phyloP scores from a whole-genome alignment of 306 rosid genomes.

The Arachis hypogaea region DNA sequence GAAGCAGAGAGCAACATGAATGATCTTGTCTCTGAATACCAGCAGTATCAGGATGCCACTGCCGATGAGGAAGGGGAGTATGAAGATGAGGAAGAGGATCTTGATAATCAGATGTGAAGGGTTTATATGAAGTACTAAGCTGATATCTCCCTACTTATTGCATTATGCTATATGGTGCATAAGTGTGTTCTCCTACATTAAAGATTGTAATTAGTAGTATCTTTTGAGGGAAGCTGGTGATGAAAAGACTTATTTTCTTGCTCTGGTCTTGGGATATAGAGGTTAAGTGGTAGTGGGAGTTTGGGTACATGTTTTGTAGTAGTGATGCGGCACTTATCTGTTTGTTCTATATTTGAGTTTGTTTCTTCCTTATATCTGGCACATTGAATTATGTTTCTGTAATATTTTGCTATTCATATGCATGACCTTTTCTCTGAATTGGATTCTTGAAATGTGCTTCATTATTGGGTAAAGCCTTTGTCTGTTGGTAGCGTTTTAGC shows the following conservation, averaged over 20 bases:
- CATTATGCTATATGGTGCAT: conserved; percentile 42
- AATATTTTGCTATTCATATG: conserved; percentile 37
- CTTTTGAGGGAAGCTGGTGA: conserved; percentile 39
- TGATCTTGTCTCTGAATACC: conserved; percentile 64
- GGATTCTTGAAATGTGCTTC: conserved; percentile 6
- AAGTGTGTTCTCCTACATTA: conserved; percentile 40
- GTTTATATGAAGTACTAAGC: conserved; percentile 15
- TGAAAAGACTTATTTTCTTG: conserved; percentile 28
- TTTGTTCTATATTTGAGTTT: conserved; percentile 43
- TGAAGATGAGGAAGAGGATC: conserved; percentile 57
- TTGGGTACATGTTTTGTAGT: conserved; percentile 36
- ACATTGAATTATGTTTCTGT: conserved; percentile 38
- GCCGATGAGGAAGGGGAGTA: conserved; percentile 59
- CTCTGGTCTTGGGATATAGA: conserved; percentile 20
- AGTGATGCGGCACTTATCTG: conserved; percentile 35
- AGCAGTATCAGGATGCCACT: conserved; percentile 71
- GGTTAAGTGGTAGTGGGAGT: conserved; percentile 38
- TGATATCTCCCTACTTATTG: conserved; percentile 32
- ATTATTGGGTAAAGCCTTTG: background rate
- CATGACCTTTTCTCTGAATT: conserved; percentile 25
- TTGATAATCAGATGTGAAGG: conserved; percentile 32
- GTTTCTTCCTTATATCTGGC: conserved; percentile 32
- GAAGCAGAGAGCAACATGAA: conserved; percentile 73
- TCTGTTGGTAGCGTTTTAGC: background rate
- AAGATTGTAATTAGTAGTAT: conserved; percentile 48